Conservation (phyloP, 2,329 filamentous ascomycete genomes). For the Bimuria novae-zelandiae region DNA sequence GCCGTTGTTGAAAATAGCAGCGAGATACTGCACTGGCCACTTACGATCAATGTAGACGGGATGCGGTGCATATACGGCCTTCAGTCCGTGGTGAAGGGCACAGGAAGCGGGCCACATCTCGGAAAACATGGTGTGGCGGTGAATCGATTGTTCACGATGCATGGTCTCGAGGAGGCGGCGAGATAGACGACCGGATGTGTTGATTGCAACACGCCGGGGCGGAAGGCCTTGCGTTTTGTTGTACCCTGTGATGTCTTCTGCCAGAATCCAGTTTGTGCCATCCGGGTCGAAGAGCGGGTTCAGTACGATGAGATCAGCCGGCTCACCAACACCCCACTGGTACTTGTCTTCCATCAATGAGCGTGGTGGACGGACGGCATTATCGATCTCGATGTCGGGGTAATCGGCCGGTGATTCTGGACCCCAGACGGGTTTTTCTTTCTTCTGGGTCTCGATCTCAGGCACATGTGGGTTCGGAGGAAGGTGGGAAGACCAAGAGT, state of each 20-base stretch:
- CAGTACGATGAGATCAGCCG: constrained; percentile 76
- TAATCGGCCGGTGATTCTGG: constrained; percentile 50
- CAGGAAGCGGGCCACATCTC: constrained; percentile 78
- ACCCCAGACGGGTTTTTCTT: constrained; percentile 57
- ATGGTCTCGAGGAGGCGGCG: constrained; percentile 70
- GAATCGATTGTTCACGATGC: constrained; percentile 73
- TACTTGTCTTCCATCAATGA: constrained; percentile 61
- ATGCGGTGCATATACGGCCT: constrained; percentile 70
- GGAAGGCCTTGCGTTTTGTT: constrained; percentile 58
- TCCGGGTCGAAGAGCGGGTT: constrained; percentile 77
- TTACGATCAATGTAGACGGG: constrained; percentile 61
- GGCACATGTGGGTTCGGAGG: constrained; percentile 51
- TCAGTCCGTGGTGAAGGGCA: constrained; percentile 76
- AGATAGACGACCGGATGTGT: constrained; percentile 71
- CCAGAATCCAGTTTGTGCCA: constrained; percentile 73
- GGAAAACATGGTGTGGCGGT: constrained; percentile 73
- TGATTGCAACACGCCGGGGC: constrained; percentile 71
- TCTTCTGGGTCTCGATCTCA: constrained; percentile 42
- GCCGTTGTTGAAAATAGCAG: constrained; percentile 61
- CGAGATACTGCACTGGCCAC: constrained; percentile 60
- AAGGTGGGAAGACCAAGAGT: constrained; percentile 49
- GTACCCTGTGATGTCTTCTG: constrained; percentile 73
- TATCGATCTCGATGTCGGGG: constrained; percentile 57
- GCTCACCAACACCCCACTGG: constrained; percentile 70
- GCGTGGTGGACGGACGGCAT: constrained; percentile 58